These are phyloP conservation scores for Gnaphalium uliginosum DNA, from an alignment of 129 eudicot genomes.

Conservation along the genomic window DNA sequence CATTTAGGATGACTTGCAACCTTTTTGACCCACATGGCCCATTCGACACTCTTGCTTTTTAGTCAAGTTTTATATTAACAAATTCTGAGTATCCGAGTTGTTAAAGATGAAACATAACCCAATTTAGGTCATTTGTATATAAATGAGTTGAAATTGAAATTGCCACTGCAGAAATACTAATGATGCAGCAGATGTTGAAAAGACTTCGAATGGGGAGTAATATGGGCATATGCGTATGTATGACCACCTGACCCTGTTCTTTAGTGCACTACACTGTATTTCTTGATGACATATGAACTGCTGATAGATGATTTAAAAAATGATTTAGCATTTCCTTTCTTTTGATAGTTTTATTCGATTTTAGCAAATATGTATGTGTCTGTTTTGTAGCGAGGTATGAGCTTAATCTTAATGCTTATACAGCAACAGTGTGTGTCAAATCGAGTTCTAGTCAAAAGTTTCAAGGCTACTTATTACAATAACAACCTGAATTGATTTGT, in stretches of 20 bases:
- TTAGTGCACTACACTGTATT: background rate
- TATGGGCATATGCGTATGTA: background rate
- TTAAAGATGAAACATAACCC: background rate
- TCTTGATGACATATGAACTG: background rate
- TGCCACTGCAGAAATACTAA: constrained; percentile 15
- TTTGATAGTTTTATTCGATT: too few species aligned
- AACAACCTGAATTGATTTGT: too few species aligned
- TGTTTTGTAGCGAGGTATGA: background rate
- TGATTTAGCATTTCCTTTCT: too few species aligned
- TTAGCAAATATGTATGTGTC: background rate
- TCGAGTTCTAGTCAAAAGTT: background rate
- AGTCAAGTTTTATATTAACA: too few species aligned
- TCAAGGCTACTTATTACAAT: too few species aligned
- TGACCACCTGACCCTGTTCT: background rate
- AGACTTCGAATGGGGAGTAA: constrained; percentile 3
- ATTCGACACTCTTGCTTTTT: background rate
- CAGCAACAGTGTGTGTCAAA: background rate
- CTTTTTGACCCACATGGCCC: background rate
- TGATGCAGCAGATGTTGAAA: constrained; percentile 11
- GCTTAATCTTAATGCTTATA: too few species aligned
- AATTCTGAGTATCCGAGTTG: too few species aligned
- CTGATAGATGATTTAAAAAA: background rate
- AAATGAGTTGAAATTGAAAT: background rate
- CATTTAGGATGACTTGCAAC: background rate
- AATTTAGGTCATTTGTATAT: too few species aligned